Evolutionary conservation across 345 rosid species (phyloP).

Genomic region (Firmiana major): DNA sequence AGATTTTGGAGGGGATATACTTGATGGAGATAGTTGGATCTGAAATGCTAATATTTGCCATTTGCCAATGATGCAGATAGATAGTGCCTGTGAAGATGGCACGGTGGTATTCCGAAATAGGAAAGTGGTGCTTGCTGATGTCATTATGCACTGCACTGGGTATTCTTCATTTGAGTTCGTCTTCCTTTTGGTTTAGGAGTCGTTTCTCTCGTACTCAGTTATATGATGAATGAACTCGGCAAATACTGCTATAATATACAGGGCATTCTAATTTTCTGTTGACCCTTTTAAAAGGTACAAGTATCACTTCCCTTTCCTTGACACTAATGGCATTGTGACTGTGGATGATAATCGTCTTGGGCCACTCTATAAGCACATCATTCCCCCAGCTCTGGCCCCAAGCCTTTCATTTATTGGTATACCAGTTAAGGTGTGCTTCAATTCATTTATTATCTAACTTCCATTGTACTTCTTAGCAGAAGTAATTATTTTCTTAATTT

Average conservation of each 20-base stretch:
- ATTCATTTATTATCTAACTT: conserved; percentile 1
- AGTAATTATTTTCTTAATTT: background rate
- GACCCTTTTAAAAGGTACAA: conserved; percentile 51
- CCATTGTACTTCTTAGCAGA: background rate
- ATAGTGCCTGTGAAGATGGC: conserved; percentile 55
- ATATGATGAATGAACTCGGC: background rate
- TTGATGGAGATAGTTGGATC: conserved; percentile 14
- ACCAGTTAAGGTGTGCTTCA: conserved; percentile 55
- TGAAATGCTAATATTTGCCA: conserved; percentile 5
- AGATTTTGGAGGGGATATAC: background rate
- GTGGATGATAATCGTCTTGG: conserved; percentile 78
- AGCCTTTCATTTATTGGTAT: conserved; percentile 81
- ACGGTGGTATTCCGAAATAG: conserved; percentile 55
- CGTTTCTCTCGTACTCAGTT: too few relatives aligned
- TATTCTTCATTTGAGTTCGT: conserved; percentile 18
- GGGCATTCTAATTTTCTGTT: background rate
- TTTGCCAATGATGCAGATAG: conserved; percentile 49
- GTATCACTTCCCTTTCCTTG: conserved; percentile 76
- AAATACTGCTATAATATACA: background rate
- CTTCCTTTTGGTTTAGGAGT: background rate
- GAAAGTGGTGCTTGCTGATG: conserved; percentile 39
- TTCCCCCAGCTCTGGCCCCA: conserved; percentile 69
- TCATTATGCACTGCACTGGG: conserved; percentile 84
- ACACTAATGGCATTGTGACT: conserved; percentile 56
- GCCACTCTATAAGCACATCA: conserved; percentile 73